These are phyloP conservation scores for Carex cristatella DNA, from an alignment of 176 grass and related monocot species.

Conservation along the genomic window DNA sequence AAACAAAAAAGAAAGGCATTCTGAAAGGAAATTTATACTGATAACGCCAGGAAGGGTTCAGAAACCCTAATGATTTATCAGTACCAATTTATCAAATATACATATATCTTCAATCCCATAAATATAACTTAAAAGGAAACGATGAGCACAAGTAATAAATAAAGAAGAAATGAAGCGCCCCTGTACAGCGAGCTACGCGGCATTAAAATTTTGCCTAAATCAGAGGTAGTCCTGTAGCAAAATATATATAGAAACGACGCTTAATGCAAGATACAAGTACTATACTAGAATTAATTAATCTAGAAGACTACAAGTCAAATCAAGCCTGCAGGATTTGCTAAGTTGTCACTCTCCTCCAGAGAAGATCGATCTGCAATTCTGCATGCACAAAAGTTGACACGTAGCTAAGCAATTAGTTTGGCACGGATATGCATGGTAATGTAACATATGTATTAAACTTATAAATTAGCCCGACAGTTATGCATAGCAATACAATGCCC, in stretches of 20 bases:
- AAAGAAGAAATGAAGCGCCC: neutral
- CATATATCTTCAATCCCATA: neutral
- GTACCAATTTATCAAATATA: neutral
- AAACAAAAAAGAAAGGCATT: neutral
- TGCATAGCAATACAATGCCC: no score
- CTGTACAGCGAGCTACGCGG: conserved; percentile 5
- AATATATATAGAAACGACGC: neutral
- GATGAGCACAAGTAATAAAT: neutral
- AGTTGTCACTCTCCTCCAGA: neutral
- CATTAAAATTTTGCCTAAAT: conserved; percentile 29
- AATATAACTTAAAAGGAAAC: no score
- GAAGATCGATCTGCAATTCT: neutral
- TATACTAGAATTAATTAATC: neutral
- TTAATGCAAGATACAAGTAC: neutral
- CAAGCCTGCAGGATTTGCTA: neutral
- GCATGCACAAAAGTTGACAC: neutral
- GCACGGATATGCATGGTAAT: neutral
- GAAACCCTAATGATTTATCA: neutral
- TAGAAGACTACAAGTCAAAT: conserved; percentile 8
- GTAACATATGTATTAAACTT: neutral
- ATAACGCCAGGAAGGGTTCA: neutral
- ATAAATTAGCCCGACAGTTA: no score
- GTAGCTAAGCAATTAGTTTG: neutral
- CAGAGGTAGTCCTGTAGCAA: conserved; percentile 7
- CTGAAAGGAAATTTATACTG: neutral